phyloP scores from a whole-genome alignment of 2,329 filamentous ascomycete genomes.

The Cercospora citrullina region DNA sequence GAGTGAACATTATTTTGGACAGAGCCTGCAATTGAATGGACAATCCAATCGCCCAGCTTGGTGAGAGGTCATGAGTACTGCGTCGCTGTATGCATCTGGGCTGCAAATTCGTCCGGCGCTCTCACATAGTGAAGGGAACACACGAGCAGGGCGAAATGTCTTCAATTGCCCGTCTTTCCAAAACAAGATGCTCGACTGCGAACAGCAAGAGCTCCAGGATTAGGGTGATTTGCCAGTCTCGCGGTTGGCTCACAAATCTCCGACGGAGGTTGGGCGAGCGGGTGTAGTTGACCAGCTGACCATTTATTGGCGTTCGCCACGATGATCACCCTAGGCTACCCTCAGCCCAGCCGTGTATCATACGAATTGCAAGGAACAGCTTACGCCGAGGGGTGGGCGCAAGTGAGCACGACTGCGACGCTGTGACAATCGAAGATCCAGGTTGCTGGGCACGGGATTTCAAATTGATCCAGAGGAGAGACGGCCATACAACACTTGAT shows the following conservation, averaged over 20 bases:
- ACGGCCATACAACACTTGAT: background rate
- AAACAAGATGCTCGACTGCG: background rate
- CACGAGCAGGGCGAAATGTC: background rate
- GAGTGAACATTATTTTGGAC: background rate
- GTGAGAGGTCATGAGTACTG: background rate
- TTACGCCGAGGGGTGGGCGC: conserved; percentile 1
- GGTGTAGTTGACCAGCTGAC: background rate
- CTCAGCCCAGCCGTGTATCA: background rate
- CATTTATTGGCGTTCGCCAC: background rate
- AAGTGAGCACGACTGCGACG: conserved; percentile 13
- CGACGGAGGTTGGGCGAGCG: background rate
- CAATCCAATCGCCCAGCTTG: background rate
- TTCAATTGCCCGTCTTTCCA: background rate
- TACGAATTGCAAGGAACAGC: conserved; percentile 1
- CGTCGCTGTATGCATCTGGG: background rate
- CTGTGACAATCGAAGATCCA: conserved; percentile 14
- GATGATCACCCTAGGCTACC: background rate
- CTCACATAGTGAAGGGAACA: background rate
- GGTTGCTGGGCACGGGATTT: conserved; percentile 13
- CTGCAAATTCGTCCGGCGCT: background rate
- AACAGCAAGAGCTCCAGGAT: background rate
- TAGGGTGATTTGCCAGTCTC: conserved; percentile 3
- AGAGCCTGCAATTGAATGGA: background rate
- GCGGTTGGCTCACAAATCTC: conserved; percentile 14
- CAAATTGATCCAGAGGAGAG: background rate